Percentiles rank a stretch among this genome's conserved stretches.
Conservation (phyloP, 306 rosid genomes). For the Elaeagnus macrophylla region DNA sequence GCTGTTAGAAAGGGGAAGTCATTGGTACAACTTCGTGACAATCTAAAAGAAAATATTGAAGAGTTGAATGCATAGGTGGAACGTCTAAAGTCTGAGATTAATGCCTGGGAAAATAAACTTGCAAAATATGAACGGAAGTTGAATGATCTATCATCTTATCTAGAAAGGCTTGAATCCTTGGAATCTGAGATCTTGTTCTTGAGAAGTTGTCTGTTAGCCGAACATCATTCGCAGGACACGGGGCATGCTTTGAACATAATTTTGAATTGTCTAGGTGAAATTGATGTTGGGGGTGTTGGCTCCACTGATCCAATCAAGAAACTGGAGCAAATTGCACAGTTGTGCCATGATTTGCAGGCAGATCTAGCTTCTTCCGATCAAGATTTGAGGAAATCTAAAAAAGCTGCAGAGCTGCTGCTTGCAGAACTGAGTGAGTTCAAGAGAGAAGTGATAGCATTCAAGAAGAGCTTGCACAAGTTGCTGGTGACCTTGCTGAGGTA, state of each 20-base stretch:
- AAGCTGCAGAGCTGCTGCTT: constrained; percentile 85
- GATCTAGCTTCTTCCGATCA: constrained; percentile 54
- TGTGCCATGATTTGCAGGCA: constrained; percentile 40
- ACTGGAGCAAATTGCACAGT: constrained; percentile 50
- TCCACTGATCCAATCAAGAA: constrained; percentile 54
- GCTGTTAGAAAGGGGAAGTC: constrained; percentile 94
- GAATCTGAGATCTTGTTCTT: constrained; percentile 56
- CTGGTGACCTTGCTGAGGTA: constrained; percentile 46
- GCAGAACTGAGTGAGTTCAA: constrained; percentile 93
- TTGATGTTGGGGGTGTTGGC: constrained; percentile 41
- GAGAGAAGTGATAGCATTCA: constrained; percentile 90
- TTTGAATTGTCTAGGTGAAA: constrained; percentile 40
- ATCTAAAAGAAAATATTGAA: constrained; percentile 68
- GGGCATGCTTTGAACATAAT: constrained; percentile 44
- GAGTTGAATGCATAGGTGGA: constrained; percentile 48
- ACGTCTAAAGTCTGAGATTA: constrained; percentile 55
- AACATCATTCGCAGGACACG: constrained; percentile 51
- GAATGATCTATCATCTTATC: constrained; percentile 39
- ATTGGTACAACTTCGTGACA: constrained; percentile 76
- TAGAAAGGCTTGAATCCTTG: constrained; percentile 58
- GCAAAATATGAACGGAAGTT: constrained; percentile 58
- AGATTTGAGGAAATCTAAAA: constrained; percentile 68
- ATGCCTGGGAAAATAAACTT: constrained; percentile 32
- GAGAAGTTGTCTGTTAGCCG: constrained; percentile 48
- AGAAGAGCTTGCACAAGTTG: constrained; percentile 66